A percentile compares a stretch with the other conserved stretches of the same genome.
These are phyloP conservation scores for Populus pruinosa DNA, from an alignment of 345 rosid genomes.

Conservation along the genomic window DNA sequence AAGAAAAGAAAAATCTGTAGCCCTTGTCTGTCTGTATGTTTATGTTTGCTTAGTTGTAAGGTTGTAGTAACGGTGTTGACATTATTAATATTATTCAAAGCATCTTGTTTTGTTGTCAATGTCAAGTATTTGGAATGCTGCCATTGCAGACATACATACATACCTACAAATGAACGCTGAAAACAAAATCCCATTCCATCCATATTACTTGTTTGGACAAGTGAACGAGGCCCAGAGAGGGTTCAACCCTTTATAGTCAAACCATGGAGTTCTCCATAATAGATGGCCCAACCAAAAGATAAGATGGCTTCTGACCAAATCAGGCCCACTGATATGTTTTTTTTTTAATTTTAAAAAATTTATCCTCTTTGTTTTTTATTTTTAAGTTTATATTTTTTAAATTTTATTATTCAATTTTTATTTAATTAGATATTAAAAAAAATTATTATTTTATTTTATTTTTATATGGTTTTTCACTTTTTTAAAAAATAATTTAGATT, in stretches of 20 bases:
- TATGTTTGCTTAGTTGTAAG: not conserved
- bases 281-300: not conserved
- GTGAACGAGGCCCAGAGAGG: not conserved
- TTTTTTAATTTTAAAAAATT: too few species aligned
- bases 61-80: not conserved
- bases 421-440: too few species aligned
- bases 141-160: not conserved
- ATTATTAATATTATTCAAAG: not conserved
- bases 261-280: not conserved
- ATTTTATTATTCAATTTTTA: too few species aligned
- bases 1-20: slow-evolving; percentile 9
- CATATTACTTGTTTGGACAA: not conserved
- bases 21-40: slow-evolving; percentile 12
- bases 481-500: too few species aligned
- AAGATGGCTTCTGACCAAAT: not conserved
- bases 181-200: not conserved
- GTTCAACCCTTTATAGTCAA: not conserved
- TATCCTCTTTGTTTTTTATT: too few species aligned
- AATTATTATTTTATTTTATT: too few species aligned
- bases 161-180: not conserved
- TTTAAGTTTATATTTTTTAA: too few species aligned
- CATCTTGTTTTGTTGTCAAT: not conserved
- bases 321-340: too few species aligned
- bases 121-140: not conserved
- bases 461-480: too few species aligned